Conservation (phyloP, 2,329 filamentous ascomycete genomes). For the Fusarium azukiicola region DNA sequence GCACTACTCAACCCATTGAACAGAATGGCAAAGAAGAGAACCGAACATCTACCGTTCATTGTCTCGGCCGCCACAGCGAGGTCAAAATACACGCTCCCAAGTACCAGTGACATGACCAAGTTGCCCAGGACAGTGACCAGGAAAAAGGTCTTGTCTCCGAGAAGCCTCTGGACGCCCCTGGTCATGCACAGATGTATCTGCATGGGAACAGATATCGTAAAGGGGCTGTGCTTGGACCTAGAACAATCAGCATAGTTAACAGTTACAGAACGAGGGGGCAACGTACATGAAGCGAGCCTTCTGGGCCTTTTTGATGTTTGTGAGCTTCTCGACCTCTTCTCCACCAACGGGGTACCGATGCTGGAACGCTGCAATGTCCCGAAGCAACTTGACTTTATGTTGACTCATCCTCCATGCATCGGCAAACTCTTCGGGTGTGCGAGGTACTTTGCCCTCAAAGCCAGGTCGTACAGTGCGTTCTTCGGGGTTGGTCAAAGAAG, state of each 20-base stretch:
- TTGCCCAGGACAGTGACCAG: conserved; percentile 26
- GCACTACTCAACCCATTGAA: conserved; percentile 41
- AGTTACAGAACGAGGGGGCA: neutral
- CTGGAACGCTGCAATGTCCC: conserved; percentile 7
- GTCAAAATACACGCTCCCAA: conserved; percentile 19
- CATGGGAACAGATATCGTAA: conserved; percentile 69
- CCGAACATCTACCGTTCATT: conserved; percentile 8
- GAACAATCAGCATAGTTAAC: neutral
- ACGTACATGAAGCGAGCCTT: conserved; percentile 42
- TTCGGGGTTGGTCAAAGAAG: conserved; percentile 65
- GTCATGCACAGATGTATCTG: conserved; percentile 67
- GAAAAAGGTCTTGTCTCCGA: conserved; percentile 47
- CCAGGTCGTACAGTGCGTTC: conserved; percentile 59
- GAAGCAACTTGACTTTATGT: conserved; percentile 47
- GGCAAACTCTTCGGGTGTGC: conserved; percentile 61
- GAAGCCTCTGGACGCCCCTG: conserved; percentile 41
- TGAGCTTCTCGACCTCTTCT: conserved; percentile 20
- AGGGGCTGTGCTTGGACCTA: conserved; percentile 59
- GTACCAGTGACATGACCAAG: neutral
- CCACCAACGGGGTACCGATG: conserved; percentile 46
- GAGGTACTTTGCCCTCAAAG: conserved; percentile 56
- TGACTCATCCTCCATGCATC: conserved; percentile 56
- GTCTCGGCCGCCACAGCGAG: neutral
- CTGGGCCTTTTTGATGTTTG: conserved; percentile 33
- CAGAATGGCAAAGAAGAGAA: conserved; percentile 37